phyloP scores from a whole-genome alignment of 2,329 filamentous ascomycete species.

The Pestalotiopsis sp. region DNA sequence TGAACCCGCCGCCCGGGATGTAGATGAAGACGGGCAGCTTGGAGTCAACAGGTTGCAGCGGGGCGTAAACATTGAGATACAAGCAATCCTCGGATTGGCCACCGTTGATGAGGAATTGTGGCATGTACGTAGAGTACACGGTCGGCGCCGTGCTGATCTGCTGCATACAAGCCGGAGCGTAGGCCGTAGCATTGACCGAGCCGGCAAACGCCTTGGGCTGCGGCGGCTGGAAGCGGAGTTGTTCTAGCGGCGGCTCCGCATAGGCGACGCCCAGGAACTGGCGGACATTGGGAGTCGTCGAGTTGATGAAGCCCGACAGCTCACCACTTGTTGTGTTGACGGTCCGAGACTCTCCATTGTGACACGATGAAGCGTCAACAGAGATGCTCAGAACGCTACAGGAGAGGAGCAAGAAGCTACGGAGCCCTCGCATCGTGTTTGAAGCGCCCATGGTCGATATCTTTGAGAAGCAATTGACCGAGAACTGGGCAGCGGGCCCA shows the following conservation, averaged over 20 bases:
- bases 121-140: neutral
- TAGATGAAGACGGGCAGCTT: constrained; percentile 14
- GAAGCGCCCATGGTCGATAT: neutral
- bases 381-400: neutral
- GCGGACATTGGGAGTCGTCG: constrained; percentile 1
- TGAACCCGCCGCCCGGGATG: constrained; percentile 6
- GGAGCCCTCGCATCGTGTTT: neutral
- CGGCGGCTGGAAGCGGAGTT: constrained; percentile 8
- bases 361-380: neutral
- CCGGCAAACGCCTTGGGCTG: neutral
- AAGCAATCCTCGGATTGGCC: constrained; percentile 11
- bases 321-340: constrained; percentile 12
- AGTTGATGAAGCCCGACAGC: constrained; percentile 10
- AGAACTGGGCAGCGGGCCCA: neutral
- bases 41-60: neutral
- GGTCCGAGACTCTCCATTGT: neutral
- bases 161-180: constrained; percentile 8
- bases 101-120: constrained; percentile 10
- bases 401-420: neutral
- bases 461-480: neutral
- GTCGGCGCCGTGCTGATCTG: constrained; percentile 2
- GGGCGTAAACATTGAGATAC: constrained; percentile 12
- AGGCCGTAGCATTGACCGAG: neutral
- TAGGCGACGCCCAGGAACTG: constrained; percentile 12
- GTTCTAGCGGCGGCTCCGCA: constrained; percentile 1